A percentile compares a stretch with the other conserved stretches of the same genome.
phyloP scores from a whole-genome alignment of 768 basidiomycete species.

The Amanita phalloides region DNA sequence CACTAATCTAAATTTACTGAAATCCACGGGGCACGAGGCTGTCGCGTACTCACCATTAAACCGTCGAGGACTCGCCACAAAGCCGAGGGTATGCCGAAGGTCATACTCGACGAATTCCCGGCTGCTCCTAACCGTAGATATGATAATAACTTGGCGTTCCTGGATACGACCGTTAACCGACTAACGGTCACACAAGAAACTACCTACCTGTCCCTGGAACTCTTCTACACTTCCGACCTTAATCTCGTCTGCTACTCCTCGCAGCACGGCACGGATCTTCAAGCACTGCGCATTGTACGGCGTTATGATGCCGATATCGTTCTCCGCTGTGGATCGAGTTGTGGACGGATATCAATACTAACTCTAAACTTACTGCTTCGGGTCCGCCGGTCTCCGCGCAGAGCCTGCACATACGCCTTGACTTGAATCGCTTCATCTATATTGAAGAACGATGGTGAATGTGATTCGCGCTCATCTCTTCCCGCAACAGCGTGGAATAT shows the following conservation, averaged over 20 bases:
- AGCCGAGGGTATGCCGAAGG: slow-evolving; percentile 44
- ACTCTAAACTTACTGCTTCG: slow-evolving; percentile 25
- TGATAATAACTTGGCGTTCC: slow-evolving; percentile 47
- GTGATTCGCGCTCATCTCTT: slow-evolving; percentile 54
- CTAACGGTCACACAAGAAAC: slow-evolving; percentile 19
- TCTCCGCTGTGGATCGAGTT: slow-evolving; percentile 23
- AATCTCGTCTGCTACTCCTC: slow-evolving; percentile 24
- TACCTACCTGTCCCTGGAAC: slow-evolving; percentile 51
- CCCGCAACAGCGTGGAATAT: slow-evolving; percentile 52
- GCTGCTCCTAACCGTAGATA: slow-evolving; percentile 50
- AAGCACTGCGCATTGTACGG: slow-evolving; percentile 53
- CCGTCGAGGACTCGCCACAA: slow-evolving; percentile 44
- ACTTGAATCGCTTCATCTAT: slow-evolving; percentile 46
- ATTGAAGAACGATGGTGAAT: slow-evolving; percentile 67
- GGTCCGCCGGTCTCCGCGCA: slow-evolving; percentile 24
- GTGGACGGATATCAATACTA: background rate
- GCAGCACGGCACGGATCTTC: slow-evolving; percentile 32
- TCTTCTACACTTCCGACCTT: slow-evolving; percentile 61
- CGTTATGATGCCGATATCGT: slow-evolving; percentile 49
- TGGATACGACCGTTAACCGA: slow-evolving; percentile 17
- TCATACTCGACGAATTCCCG: slow-evolving; percentile 43
- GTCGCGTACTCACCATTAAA: slow-evolving; percentile 39
- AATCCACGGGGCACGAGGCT: background rate
- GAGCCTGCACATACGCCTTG: slow-evolving; percentile 33
- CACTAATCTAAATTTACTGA: slow-evolving; percentile 21